phyloP scores from a whole-genome alignment of 495 filamentous ascomycete species.

The Sordaria brevicollis region DNA sequence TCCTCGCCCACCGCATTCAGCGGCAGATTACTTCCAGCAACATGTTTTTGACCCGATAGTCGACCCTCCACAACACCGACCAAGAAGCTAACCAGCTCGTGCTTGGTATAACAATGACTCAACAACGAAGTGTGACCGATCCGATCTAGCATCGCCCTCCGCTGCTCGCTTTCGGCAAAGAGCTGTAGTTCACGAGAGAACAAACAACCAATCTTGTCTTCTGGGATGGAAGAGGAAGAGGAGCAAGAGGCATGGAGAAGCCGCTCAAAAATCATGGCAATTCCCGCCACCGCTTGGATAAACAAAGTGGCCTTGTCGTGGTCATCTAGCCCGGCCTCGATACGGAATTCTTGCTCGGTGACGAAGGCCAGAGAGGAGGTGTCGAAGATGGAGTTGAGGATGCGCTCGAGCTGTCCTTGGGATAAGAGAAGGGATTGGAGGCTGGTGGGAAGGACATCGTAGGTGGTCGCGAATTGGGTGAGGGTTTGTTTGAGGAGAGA shows the following conservation, averaged over 20 bases:
- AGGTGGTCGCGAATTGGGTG: constrained; percentile 8
- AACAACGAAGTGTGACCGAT: constrained; percentile 10
- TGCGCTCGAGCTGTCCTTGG: constrained; percentile 6
- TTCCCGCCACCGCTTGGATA: constrained; percentile 19
- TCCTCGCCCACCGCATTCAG: constrained; percentile 6
- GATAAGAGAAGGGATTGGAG: constrained; percentile 12
- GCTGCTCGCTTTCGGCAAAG: constrained; percentile 22
- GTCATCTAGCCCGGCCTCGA: constrained; percentile 15
- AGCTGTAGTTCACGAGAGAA: constrained; percentile 19
- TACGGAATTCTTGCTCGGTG: constrained; percentile 8
- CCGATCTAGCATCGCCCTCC: constrained; percentile 12
- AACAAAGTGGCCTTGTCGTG: constrained; percentile 16
- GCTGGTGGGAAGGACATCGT: constrained; percentile 11
- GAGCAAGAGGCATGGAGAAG: not conserved
- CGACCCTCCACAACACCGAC: constrained; percentile 8
- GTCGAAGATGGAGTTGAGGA: constrained; percentile 20
- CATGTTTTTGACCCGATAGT: not conserved
- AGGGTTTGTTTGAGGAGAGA: constrained; percentile 10
- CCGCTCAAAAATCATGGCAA: constrained; percentile 16
- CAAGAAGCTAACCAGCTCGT: constrained; percentile 12
- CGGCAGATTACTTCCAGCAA: not conserved
- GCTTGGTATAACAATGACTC: constrained; percentile 15
- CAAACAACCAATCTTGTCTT: not conserved
- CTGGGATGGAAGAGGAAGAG: not conserved
- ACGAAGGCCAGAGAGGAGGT: constrained; percentile 14